phyloP scores from a whole-genome alignment of 768 basidiomycete genomes.

The Rhodotorula diobovata region DNA sequence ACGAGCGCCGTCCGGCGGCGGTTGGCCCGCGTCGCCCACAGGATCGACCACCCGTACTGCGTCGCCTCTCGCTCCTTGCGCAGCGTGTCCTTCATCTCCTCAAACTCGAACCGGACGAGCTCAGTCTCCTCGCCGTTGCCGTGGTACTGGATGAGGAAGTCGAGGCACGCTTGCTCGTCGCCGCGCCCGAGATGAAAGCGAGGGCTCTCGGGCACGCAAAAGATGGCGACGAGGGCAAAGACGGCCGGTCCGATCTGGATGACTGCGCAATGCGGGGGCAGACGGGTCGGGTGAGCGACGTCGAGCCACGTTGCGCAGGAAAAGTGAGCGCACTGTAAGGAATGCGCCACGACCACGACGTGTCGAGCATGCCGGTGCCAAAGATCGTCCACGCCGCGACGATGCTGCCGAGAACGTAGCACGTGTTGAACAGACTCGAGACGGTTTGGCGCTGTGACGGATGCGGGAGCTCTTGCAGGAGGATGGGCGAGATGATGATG shows the following conservation, averaged over 20 bases:
- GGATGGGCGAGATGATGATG: conserved; percentile 27
- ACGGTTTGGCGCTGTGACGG: conserved; percentile 27
- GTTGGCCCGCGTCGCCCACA: conserved; percentile 17
- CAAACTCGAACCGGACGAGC: conserved; percentile 49
- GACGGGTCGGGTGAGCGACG: background rate
- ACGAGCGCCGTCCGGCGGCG: conserved; percentile 21
- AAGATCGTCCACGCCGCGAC: conserved; percentile 28
- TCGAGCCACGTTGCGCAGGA: too few species aligned
- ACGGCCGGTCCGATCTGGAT: conserved; percentile 25
- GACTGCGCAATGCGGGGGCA: background rate
- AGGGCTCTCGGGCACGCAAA: conserved; percentile 30
- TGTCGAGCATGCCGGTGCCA: background rate
- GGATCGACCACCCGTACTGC: conserved; percentile 16
- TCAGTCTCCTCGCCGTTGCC: conserved; percentile 43
- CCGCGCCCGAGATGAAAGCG: conserved; percentile 40
- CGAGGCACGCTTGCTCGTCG: conserved; percentile 39
- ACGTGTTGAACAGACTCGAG: conserved; percentile 22
- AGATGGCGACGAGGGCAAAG: conserved; percentile 14
- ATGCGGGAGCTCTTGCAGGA: conserved; percentile 29
- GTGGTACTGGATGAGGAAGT: conserved; percentile 41
- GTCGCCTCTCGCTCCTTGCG: conserved; percentile 41
- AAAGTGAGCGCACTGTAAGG: conserved; percentile 1
- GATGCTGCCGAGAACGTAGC: conserved; percentile 13
- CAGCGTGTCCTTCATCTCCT: conserved; percentile 49
- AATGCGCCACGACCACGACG: conserved; percentile 29